Percentiles rank a stretch among this genome's conserved stretches.
Evolutionary conservation across 805 yeast species (phyloP).

Genomic region (Peterozyma xylosa): DNA sequence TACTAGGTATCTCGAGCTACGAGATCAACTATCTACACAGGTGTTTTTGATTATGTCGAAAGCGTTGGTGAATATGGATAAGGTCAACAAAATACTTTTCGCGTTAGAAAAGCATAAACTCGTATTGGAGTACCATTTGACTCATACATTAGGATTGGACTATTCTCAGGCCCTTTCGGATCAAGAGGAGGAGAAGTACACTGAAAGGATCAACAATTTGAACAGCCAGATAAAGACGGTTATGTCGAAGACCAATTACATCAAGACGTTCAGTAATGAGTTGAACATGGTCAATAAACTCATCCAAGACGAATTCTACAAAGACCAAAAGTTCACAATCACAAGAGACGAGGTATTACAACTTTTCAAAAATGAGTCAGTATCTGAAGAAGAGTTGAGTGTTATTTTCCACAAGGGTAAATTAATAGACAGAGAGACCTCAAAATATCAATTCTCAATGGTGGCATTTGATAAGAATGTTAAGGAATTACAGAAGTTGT

Average conservation of each 20-base stretch:
- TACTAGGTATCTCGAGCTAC: too few relatives aligned
- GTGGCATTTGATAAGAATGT: conserved; percentile 5
- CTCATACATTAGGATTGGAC: conserved; percentile 2
- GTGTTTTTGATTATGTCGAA: too few relatives aligned
- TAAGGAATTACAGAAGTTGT: conserved; percentile 4
- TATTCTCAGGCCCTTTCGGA: conserved; percentile 1
- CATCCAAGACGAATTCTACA: too few relatives aligned
- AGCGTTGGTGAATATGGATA: not conserved
- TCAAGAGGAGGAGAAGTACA: not conserved
- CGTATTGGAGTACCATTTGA: conserved; percentile 5
- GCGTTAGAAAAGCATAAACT: conserved; percentile 6
- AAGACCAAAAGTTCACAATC: not conserved
- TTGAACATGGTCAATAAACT: conserved; percentile 3
- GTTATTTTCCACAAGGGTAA: conserved; percentile 6
- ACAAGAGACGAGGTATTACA: not conserved
- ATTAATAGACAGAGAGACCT: not conserved
- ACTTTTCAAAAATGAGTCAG: not conserved
- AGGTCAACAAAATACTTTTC: conserved; percentile 5
- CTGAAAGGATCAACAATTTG: not conserved
- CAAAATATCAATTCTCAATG: conserved; percentile 5
- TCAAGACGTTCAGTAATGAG: conserved; percentile 3
- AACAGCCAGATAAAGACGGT: not conserved
- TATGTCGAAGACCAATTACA: not conserved
- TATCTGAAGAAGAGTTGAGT: conserved; percentile 6
- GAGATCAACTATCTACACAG: too few relatives aligned